Evolutionary conservation across 2,329 filamentous ascomycete genomes (phyloP).

Genomic region (Neopestalotiopsis sp.): DNA sequence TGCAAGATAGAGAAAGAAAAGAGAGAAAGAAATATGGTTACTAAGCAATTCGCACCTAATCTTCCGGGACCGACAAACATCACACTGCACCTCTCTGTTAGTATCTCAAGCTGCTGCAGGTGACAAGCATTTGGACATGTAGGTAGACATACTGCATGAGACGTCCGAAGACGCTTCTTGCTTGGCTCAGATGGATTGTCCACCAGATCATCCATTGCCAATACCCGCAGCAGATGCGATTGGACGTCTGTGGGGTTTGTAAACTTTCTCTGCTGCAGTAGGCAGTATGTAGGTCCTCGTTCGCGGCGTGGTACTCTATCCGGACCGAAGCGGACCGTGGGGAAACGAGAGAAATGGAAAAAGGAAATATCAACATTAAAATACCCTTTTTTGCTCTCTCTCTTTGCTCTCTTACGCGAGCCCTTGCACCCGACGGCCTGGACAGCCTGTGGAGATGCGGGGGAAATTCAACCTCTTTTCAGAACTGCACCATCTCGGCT

Average conservation of each 20-base stretch:
- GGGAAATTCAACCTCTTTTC: background rate
- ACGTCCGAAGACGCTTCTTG: slow-evolving; percentile 47
- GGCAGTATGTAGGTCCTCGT: too few relatives aligned
- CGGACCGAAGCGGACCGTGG: slow-evolving; percentile 22
- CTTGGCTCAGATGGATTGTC: slow-evolving; percentile 31
- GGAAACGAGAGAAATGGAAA: background rate
- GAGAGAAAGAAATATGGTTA: too few relatives aligned
- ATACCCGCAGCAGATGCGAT: background rate
- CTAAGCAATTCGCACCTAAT: slow-evolving; percentile 41
- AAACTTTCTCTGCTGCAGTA: background rate
- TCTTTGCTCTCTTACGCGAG: background rate
- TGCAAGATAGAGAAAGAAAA: background rate
- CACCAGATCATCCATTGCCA: slow-evolving; percentile 9
- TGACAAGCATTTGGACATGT: background rate
- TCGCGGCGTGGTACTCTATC: background rate
- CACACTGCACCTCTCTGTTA: slow-evolving; percentile 41
- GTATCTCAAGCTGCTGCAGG: slow-evolving; percentile 9
- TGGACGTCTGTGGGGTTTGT: background rate
- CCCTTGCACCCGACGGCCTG: slow-evolving; percentile 5
- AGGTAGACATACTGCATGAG: slow-evolving; percentile 42
- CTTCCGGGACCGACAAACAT: slow-evolving; percentile 51
- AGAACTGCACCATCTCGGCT: background rate
- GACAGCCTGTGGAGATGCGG: slow-evolving; percentile 13
- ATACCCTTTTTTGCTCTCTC: background rate
- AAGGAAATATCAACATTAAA: background rate